Percentiles rank a stretch among this genome's conserved stretches.
Conservation (phyloP, 2,329 filamentous ascomycete species). For the Aspergillus sp. region DNA sequence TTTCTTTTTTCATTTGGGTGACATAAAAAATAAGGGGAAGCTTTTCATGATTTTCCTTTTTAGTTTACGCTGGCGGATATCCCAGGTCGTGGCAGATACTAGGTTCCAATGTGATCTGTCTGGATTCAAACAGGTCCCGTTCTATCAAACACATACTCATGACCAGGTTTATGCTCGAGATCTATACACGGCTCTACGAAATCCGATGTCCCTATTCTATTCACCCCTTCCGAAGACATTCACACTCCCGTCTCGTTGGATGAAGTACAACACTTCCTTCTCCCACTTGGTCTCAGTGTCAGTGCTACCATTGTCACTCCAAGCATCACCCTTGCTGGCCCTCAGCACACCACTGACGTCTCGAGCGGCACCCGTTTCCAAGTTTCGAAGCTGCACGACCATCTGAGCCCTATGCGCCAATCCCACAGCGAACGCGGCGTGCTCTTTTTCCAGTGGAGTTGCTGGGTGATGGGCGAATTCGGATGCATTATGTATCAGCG, state of each 20-base stretch:
- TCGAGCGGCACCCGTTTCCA: slow-evolving; percentile 82
- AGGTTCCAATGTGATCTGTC: slow-evolving; percentile 28
- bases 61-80: slow-evolving; percentile 35
- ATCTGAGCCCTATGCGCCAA: slow-evolving; percentile 68
- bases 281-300: slow-evolving; percentile 34
- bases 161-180: not conserved
- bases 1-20: slow-evolving; percentile 8
- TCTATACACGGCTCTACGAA: slow-evolving; percentile 1
- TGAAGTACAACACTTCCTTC: slow-evolving; percentile 72
- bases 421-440: slow-evolving; percentile 63
- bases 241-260: slow-evolving; percentile 70
- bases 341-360: slow-evolving; percentile 86
- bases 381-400: slow-evolving; percentile 63
- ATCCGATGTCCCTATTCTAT: slow-evolving; percentile 21
- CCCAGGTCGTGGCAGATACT: slow-evolving; percentile 30
- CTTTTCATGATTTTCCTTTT: slow-evolving; percentile 34
- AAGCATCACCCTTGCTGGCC: slow-evolving; percentile 55
- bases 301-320: slow-evolving; percentile 17
- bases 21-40: slow-evolving; percentile 28
- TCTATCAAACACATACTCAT: not conserved
- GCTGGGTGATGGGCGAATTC: slow-evolving; percentile 37
- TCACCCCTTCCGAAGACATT: slow-evolving; percentile 80
- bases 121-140: slow-evolving; percentile 7
- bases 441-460: slow-evolving; percentile 62
- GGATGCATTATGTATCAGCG: slow-evolving; percentile 52